phyloP scores from a whole-genome alignment of 306 rosid species.

The Dalbergia cultrata region DNA sequence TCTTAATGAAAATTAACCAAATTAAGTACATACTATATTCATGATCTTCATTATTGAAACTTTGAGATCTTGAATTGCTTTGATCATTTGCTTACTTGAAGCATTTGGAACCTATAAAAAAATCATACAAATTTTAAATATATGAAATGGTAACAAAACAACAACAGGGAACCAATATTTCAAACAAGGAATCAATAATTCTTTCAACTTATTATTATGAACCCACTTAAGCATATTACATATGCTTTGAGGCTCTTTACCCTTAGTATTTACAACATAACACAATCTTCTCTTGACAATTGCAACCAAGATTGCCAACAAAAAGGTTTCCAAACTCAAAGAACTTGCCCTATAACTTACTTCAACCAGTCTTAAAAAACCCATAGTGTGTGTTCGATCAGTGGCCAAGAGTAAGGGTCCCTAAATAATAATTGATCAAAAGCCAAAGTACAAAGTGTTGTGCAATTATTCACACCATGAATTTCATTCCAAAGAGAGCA shows the following conservation, averaged over 20 bases:
- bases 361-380: constrained; percentile 7
- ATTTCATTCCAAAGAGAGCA: no score
- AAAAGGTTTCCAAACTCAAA: neutral
- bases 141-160: no score
- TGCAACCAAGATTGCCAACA: neutral
- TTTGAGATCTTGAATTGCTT: no score
- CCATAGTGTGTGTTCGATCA: neutral
- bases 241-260: neutral
- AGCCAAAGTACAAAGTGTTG: constrained; percentile 63
- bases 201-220: no score
- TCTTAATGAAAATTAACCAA: no score
- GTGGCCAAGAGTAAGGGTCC: constrained; percentile 33
- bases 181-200: no score
- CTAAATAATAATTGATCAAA: constrained; percentile 61
- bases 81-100: no score
- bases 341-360: constrained; percentile 14
- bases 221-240: neutral
- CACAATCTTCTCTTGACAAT: neutral
- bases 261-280: neutral
- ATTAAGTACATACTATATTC: no score
- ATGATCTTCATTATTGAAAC: no score
- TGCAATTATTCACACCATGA: constrained; percentile 80
- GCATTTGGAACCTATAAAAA: no score
- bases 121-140: no score
- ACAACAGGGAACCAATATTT: no score